Evolutionary conservation across 1,139 yeast genomes (phyloP).

Genomic region (Kodamaea fungicola): DNA sequence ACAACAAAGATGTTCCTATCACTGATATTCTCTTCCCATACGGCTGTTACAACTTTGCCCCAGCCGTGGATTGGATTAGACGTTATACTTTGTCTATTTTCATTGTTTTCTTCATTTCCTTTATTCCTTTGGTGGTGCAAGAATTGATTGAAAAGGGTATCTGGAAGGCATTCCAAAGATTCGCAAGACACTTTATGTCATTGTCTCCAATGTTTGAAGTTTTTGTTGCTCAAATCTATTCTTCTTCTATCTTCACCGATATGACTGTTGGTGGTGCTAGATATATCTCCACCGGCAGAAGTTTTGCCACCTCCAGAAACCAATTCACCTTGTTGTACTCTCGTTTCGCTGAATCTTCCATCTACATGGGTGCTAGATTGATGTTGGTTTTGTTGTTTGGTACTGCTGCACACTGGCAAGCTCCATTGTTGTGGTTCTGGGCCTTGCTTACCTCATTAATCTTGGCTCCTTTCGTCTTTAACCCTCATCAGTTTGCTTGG

Average conservation of each 20-base stretch:
- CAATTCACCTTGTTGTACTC: conserved; percentile 95
- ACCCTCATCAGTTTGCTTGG: conserved; percentile 99
- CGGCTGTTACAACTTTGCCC: conserved; percentile 91
- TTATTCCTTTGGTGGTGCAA: conserved; percentile 93
- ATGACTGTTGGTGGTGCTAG: conserved; percentile 99
- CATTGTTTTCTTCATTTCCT: conserved; percentile 97
- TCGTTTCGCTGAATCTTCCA: conserved; percentile 95
- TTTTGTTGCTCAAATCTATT: conserved; percentile 95
- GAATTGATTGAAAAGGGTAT: conserved; percentile 97
- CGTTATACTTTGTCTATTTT: conserved; percentile 96
- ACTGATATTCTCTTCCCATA: conserved; percentile 81
- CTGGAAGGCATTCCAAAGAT: conserved; percentile 93
- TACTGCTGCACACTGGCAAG: conserved; percentile 94
- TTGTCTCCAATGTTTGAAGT: conserved; percentile 97
- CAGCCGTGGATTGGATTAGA: conserved; percentile 95
- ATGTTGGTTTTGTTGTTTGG: conserved; percentile 87
- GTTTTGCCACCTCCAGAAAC: conserved; percentile 97
- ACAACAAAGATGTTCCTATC: conserved; percentile 79
- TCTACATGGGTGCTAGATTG: conserved; percentile 93
- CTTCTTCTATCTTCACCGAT: conserved; percentile 86
- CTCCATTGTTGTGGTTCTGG: conserved; percentile 98
- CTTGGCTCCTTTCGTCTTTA: conserved; percentile 91
- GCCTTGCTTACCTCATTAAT: conserved; percentile 86
- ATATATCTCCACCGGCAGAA: conserved; percentile 98
- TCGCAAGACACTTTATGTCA: conserved; percentile 82